Evolutionary conservation across 139 green algal species (phyloP).

Genomic region (Tetradesmus obliquus): DNA sequence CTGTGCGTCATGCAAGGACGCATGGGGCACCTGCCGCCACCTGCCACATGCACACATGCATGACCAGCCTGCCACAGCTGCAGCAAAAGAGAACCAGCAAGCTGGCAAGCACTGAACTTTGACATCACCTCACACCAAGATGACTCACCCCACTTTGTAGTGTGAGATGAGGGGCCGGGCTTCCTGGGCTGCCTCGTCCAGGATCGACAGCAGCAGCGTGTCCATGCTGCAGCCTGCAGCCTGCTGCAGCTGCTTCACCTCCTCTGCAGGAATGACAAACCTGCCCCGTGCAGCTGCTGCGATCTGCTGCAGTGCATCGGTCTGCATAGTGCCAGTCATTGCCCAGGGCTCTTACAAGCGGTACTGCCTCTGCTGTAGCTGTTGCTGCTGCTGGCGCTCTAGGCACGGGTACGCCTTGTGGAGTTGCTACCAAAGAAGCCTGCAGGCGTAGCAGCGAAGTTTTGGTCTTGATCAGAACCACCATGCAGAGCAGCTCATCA

Average conservation of each 20-base stretch:
- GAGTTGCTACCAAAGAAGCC: background rate
- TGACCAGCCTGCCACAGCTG: background rate
- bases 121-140: background rate
- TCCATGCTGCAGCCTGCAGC: constrained; percentile 54
- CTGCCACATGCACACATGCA: background rate
- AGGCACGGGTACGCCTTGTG: background rate
- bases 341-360: background rate
- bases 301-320: background rate
- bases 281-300: background rate
- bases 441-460: background rate
- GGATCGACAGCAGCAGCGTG: constrained; percentile 71
- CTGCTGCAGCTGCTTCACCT: constrained; percentile 58
- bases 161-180: constrained; percentile 79
- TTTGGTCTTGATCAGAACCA: background rate
- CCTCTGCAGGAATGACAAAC: constrained; percentile 36
- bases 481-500: background rate
- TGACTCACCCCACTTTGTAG: constrained; percentile 79
- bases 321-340: background rate
- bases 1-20: too few relatives aligned
- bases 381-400: background rate
- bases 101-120: too few relatives aligned
- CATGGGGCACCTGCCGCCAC: too few relatives aligned
- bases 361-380: background rate
- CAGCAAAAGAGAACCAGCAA: background rate
- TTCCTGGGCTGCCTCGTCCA: constrained; percentile 69